phyloP scores from a whole-genome alignment of 306 rosid genomes.

The Quercus wislizeni region DNA sequence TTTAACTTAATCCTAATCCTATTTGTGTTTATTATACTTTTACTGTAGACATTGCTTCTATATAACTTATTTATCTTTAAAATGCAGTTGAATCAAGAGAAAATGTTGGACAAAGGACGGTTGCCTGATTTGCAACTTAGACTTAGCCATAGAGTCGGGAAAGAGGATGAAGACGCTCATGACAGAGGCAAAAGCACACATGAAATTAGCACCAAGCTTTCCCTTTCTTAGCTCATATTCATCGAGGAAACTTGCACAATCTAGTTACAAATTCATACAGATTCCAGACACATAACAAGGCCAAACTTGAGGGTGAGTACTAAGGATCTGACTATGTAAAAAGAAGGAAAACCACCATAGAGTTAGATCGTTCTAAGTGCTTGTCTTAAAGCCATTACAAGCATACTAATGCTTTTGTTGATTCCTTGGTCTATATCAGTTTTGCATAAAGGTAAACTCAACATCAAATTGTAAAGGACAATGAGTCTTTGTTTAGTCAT shows the following conservation, averaged over 20 bases:
- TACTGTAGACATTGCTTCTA: neutral
- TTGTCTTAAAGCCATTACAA: neutral
- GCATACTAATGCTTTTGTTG: neutral
- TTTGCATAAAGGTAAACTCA: neutral
- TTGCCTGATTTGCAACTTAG: conserved; percentile 62
- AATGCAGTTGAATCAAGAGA: conserved; percentile 47
- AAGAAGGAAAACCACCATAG: neutral
- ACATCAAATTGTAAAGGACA: neutral
- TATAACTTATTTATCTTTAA: neutral
- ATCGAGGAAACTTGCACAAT: conserved; percentile 23
- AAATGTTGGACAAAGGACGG: conserved; percentile 28
- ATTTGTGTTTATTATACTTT: too few species aligned
- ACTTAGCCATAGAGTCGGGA: conserved; percentile 37
- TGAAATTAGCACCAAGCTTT: conserved; percentile 63
- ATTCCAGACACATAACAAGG: conserved; percentile 2
- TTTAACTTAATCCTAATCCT: too few species aligned
- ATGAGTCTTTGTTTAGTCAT: neutral
- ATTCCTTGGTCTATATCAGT: neutral
- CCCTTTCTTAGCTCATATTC: conserved; percentile 49
- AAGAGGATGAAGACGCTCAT: conserved; percentile 24
- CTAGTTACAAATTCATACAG: conserved; percentile 10
- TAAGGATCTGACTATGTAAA: conserved; percentile 6
- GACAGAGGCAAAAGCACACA: conserved; percentile 34
- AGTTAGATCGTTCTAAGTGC: conserved; percentile 1
- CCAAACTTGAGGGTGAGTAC: conserved; percentile 17